These are phyloP conservation scores for Anastatica hierochuntica DNA, from an alignment of 345 rosid genomes.

Conservation along the genomic window DNA sequence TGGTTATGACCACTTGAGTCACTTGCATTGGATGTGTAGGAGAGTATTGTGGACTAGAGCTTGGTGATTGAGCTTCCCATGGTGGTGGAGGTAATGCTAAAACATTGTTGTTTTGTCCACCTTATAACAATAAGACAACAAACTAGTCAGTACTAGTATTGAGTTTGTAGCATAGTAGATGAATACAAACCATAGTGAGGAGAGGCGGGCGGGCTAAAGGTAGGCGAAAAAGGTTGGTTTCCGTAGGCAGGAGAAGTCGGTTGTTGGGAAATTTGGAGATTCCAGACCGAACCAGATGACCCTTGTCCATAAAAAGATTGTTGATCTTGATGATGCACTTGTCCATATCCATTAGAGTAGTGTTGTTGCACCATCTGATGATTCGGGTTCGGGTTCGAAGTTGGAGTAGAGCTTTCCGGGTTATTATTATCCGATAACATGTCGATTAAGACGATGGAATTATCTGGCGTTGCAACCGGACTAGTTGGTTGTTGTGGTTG, in stretches of 20 bases:
- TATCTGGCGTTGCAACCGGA: slow-evolving; percentile 52
- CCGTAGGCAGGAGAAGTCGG: slow-evolving; percentile 67
- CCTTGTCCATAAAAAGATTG: slow-evolving; percentile 44
- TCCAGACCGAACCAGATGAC: slow-evolving; percentile 51
- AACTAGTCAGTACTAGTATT: background rate
- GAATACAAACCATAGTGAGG: slow-evolving; percentile 16
- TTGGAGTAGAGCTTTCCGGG: slow-evolving; percentile 26
- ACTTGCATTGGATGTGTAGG: slow-evolving; percentile 57
- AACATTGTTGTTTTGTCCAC: slow-evolving; percentile 29
- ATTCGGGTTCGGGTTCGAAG: slow-evolving; percentile 8
- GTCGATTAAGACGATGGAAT: slow-evolving; percentile 75
- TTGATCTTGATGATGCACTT: slow-evolving; percentile 46
- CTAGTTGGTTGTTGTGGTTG: slow-evolving; percentile 47
- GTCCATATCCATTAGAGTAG: slow-evolving; percentile 38
- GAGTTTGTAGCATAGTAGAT: background rate
- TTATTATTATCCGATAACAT: slow-evolving; percentile 56
- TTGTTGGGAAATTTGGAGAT: slow-evolving; percentile 52
- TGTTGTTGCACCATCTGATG: slow-evolving; percentile 20
- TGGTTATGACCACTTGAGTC: slow-evolving; percentile 49
- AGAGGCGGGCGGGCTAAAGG: slow-evolving; percentile 22
- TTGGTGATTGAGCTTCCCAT: slow-evolving; percentile 84
- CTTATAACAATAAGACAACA: slow-evolving; percentile 1
- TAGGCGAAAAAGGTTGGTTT: slow-evolving; percentile 29
- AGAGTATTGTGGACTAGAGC: slow-evolving; percentile 36
- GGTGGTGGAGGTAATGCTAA: slow-evolving; percentile 81